These are phyloP conservation scores for cucumber (Cucumis sativus) DNA, from an alignment of 306 rosid genomes.

Conservation along the genomic window Cucumber_9930_V3 NC_026659.2:28026501-28027000, in stretches of 20 bases:
- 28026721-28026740: slow-evolving; percentile 52
- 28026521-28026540: neutral
- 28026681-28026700: slow-evolving; percentile 46
- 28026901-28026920: neutral
- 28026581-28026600: neutral
- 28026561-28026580: neutral
- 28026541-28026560: neutral
- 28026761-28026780: neutral
- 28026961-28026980: neutral
- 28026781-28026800: neutral
- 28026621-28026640: neutral
- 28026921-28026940: neutral
- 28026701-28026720: slow-evolving; percentile 42
- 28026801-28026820: neutral
- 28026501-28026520: neutral
- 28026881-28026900: too few relatives aligned
- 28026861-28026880: too few relatives aligned
- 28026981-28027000: neutral
- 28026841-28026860: neutral
- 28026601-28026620: neutral
- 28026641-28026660: slow-evolving; percentile 2
- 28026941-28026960: neutral
- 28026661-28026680: slow-evolving; percentile 51
- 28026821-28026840: neutral
- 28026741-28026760: slow-evolving; percentile 60